These are phyloP conservation scores for Cytospora chrysosperma DNA, from an alignment of 2,329 filamentous ascomycete genomes.

Conservation along the genomic window DNA sequence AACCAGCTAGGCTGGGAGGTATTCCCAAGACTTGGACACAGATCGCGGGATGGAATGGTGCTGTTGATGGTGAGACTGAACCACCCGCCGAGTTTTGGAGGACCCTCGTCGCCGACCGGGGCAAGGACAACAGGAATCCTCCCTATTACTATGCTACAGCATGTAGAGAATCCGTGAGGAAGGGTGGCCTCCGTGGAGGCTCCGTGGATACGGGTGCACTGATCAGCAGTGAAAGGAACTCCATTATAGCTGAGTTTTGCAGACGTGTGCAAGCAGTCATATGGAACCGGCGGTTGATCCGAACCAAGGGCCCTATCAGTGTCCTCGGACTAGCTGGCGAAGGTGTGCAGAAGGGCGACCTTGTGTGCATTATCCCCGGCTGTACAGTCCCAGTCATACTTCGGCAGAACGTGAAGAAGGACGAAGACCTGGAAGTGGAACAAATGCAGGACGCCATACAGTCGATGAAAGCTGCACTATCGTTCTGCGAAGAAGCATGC, in stretches of 20 bases:
- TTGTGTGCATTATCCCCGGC: conserved; percentile 29
- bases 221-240: conserved; percentile 31
- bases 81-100: conserved; percentile 31
- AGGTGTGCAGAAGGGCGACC: conserved; percentile 24
- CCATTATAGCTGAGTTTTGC: conserved; percentile 31
- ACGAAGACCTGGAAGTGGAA: not conserved
- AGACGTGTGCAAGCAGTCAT: conserved; percentile 31
- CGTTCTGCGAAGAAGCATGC: not conserved
- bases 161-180: conserved; percentile 28
- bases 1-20: not conserved
- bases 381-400: conserved; percentile 30
- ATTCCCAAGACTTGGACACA: conserved; percentile 7
- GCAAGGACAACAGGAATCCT: conserved; percentile 28
- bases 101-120: conserved; percentile 30
- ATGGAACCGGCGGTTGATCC: conserved; percentile 30
- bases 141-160: conserved; percentile 31
- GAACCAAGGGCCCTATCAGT: conserved; percentile 16
- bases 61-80: conserved; percentile 5
- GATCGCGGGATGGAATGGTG: conserved; percentile 19
- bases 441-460: not conserved
- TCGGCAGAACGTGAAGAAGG: not conserved
- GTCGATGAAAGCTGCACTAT: not conserved
- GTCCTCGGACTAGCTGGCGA: conserved; percentile 23
- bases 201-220: conserved; percentile 27
- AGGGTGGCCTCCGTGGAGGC: conserved; percentile 28